Percentiles rank a stretch among this genome's conserved stretches.
These are phyloP conservation scores for Erodium moschatum DNA, from an alignment of 441 rosid genomes.

Conservation along the genomic window DNA sequence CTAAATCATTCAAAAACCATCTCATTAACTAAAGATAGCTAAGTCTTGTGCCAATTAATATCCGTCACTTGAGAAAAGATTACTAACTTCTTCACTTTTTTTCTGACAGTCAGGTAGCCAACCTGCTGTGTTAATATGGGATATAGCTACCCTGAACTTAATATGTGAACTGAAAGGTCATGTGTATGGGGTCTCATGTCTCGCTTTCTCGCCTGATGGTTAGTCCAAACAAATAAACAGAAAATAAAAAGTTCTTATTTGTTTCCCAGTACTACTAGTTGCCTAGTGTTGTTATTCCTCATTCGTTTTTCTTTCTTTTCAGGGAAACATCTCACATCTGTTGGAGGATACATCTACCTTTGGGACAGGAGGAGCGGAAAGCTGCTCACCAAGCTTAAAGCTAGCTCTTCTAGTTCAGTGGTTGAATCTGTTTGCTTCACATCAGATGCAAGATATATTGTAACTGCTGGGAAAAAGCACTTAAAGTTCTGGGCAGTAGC, in stretches of 20 bases:
- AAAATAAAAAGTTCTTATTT: constrained; percentile 5
- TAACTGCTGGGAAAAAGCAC: constrained; percentile 77
- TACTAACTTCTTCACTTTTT: neutral
- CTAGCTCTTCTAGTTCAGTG: constrained; percentile 40
- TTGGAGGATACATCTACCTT: constrained; percentile 72
- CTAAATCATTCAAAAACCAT: neutral
- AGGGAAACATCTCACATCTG: constrained; percentile 71
- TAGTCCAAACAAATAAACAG: constrained; percentile 21
- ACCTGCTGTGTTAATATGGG: constrained; percentile 82
- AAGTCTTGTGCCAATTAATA: neutral
- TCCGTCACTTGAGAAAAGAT: neutral
- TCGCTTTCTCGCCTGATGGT: constrained; percentile 82
- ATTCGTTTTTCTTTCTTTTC: constrained; percentile 5
- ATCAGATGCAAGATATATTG: constrained; percentile 46
- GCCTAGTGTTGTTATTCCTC: neutral
- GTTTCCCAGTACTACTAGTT: neutral
- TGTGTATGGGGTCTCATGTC: constrained; percentile 61
- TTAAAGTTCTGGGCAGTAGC: constrained; percentile 64
- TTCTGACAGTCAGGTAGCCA: constrained; percentile 55
- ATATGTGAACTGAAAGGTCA: constrained; percentile 72
- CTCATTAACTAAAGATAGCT: neutral
- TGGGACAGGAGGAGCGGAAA: constrained; percentile 67
- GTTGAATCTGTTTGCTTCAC: constrained; percentile 65
- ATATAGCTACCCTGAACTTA: constrained; percentile 31
- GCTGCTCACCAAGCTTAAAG: constrained; percentile 61